A percentile compares a stretch with the other conserved stretches of the same genome.
Evolutionary conservation across 306 rosid species (phyloP).

Genomic region (Canavalia gladiata): DNA sequence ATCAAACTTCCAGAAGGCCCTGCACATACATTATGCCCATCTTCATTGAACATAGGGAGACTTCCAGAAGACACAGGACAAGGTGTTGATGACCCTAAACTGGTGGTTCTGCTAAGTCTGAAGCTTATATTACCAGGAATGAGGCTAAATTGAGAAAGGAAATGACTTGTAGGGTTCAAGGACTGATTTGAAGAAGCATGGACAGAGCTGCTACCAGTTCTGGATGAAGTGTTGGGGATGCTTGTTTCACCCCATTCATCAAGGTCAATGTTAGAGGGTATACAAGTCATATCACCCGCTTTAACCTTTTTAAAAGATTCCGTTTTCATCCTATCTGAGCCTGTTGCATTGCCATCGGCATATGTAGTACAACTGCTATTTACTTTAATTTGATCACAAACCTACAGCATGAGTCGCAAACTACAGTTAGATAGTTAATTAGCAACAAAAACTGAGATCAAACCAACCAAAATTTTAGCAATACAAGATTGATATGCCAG

Average conservation of each 20-base stretch:
- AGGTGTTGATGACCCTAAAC: constrained; percentile 79
- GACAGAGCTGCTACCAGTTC: constrained; percentile 63
- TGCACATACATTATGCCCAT: constrained; percentile 57
- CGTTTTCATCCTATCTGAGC: constrained; percentile 49
- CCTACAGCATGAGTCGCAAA: constrained; percentile 55
- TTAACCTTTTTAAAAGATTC: constrained; percentile 57
- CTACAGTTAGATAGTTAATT: constrained; percentile 12
- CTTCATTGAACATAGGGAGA: constrained; percentile 60
- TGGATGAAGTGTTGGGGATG: constrained; percentile 51
- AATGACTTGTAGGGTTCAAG: constrained; percentile 66
- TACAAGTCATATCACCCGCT: constrained; percentile 58
- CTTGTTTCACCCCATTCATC: constrained; percentile 63
- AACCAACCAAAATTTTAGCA: background rate
- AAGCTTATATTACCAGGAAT: constrained; percentile 78
- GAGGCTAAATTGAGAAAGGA: constrained; percentile 82
- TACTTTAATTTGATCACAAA: constrained; percentile 60
- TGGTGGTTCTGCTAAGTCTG: constrained; percentile 78
- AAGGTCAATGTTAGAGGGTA: constrained; percentile 56
- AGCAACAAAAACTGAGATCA: constrained; percentile 15
- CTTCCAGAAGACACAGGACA: constrained; percentile 68
- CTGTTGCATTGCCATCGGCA: constrained; percentile 41
- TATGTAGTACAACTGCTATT: constrained; percentile 47
- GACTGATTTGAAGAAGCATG: constrained; percentile 60
- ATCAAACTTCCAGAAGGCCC: constrained; percentile 47
- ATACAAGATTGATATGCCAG: background rate